Percentiles rank a stretch among this genome's conserved stretches.
Conservation (phyloP, 441 rosid genomes). For the Erodium trifolium region DNA sequence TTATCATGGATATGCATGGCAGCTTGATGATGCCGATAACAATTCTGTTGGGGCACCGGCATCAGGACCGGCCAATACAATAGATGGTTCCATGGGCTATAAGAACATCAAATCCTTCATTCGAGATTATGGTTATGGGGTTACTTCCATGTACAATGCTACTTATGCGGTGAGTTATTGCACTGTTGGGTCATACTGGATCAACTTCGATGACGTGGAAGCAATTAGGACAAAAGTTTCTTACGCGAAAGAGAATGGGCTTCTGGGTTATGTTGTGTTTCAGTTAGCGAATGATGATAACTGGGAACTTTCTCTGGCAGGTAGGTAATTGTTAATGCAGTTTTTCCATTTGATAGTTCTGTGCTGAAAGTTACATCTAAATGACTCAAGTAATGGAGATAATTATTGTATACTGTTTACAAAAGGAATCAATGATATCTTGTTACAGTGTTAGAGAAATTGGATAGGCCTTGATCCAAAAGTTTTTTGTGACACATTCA, state of each 20-base stretch:
- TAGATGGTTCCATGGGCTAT: slow-evolving; percentile 36
- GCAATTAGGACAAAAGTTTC: slow-evolving; percentile 30
- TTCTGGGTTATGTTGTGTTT: slow-evolving; percentile 35
- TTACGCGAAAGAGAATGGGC: slow-evolving; percentile 31
- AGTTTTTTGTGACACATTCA: neutral
- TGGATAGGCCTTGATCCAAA: too few species aligned
- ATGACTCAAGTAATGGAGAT: too few species aligned
- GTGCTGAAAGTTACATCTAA: too few species aligned
- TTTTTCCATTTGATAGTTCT: neutral
- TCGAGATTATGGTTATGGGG: slow-evolving; percentile 32
- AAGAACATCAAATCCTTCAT: slow-evolving; percentile 24
- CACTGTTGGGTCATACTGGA: slow-evolving; percentile 27
- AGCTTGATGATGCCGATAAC: slow-evolving; percentile 20
- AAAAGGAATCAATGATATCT: too few species aligned
- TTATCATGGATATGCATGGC: slow-evolving; percentile 48
- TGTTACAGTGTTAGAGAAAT: too few species aligned
- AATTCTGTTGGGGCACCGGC: slow-evolving; percentile 27
- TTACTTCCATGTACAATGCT: slow-evolving; percentile 28
- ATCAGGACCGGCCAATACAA: slow-evolving; percentile 25
- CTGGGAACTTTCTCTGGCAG: slow-evolving; percentile 41
- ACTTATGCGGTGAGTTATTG: slow-evolving; percentile 32
- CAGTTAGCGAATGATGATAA: slow-evolving; percentile 31
- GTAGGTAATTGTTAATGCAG: slow-evolving; percentile 15
- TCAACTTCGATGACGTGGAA: slow-evolving; percentile 44
- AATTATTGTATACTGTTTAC: too few species aligned